Evolutionary conservation across 352 stramenopile genomes (phyloP), one percentile per base, ranked within the genome.

Genomic region (Phytophthora rubi): DNA sequence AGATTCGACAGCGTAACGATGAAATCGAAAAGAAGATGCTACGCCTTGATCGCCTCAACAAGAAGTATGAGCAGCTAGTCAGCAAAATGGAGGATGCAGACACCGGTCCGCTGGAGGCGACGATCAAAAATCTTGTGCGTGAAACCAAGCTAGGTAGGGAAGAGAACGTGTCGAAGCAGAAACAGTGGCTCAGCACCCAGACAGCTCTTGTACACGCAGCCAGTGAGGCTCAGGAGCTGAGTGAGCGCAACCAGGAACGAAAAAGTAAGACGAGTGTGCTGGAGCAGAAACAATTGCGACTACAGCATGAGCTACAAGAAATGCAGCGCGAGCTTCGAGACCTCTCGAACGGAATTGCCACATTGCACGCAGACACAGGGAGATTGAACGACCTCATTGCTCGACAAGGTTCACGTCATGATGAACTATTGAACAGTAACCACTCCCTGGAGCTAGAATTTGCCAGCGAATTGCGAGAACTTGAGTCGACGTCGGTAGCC

Each of bases 21-120:
- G 93, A 98, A 65, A 98, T 99, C 21, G 97, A 99, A 62, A 99
- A 98, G 77, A 98, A 98, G 65, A 97, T 98, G 80, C 86, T 95
- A 59, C 84, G 90, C 0, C 79, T 99, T 7, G 94, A 98, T 69
- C 81, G 91, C 3, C 80, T 99, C 7, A 99, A 99, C 80, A 90
- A 95, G 33, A 98, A 98, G 70, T 98, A 98, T 65, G 93, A 98
- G 67, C 90, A 96, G 68, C 85, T 98, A 47, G 62, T 95, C 42
- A 90, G 90, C 39, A 92, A 93, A 62, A 82, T 96, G 62, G 91
- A 97, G 30, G 90, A 97, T 69, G 92, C 97, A 52, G 89, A 95
- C 68, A 93, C 96, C n/a, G 97, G 96, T 7, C 97, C 95, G 3
- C 79, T 99, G 13, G 94, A 99, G 65, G 91, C 90, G 2, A 97